Evolutionary conservation across 2,329 filamentous ascomycete species (phyloP), one percentile per base, ranked within the genome.

Genomic region (Aspergillus japonicus): DNA sequence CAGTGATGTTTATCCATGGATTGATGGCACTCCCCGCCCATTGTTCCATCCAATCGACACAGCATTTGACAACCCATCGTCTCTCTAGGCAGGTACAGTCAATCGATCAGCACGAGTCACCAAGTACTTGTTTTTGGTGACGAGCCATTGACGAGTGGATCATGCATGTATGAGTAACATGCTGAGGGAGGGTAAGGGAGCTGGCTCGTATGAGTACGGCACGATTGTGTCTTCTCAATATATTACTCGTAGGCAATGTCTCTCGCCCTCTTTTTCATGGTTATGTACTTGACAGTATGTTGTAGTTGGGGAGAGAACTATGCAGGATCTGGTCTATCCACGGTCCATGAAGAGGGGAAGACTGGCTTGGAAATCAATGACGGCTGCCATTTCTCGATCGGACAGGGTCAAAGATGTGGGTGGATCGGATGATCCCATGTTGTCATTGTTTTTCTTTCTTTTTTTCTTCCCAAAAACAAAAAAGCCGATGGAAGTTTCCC

Each of bases 381-480:
- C 16, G 39, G 39, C 14, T 44, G 14, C 14, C 39, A 16, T 19
- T 44, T 12, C 6, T 35, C 11, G 14, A 35, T 1, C 33, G 14
- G 33, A 35, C 11, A 12, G 14, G 33, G 12, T 12, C 33, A 16
- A 35, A 29, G 26, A 29, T 29, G 26, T 29, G 26, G 26, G 33
- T 35, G 33, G 33, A 35, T 35, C 33, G 33, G 7, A 29, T 10
- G 26, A 23, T 23, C 23, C 23, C 3, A 23, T 23, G 2, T 23
- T 23, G 23, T 23, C 3, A 4, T 23, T 23, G 23, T 29, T 8
- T 29, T 26, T 8, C 26, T 26, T 26, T 8, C 7, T 29, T 26
- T 29, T 8, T 2, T 3, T 8, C 6, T 3, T 7, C 1, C 2
- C n/a, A n/a, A n/a, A n/a, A n/a, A 1, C 8, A 8, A 2, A 7